Base-by-base conservation (phyloP, 2,329 filamentous ascomycete genomes). In the Gaeumannomyces tritici region DNA sequence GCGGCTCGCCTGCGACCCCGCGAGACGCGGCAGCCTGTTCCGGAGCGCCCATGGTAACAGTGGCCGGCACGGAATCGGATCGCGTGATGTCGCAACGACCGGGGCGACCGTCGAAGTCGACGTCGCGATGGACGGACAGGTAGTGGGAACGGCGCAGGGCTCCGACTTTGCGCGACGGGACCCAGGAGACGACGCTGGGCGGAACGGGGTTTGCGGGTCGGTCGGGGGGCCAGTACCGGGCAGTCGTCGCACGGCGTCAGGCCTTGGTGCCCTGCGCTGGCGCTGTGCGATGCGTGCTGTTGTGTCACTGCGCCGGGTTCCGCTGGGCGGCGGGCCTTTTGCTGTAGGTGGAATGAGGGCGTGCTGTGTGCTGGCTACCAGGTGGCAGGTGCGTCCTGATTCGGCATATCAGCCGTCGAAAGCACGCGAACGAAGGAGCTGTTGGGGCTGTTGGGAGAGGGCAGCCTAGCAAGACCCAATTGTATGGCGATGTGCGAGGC, bases 1-100 rank as follows among this genome's bases (percentile, higher is more conserved):
- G 68, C 24, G 26, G 59, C 35, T 58, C 56, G 12, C 55, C 55
- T 28, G 24, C 18, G 24, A 18, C 55, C 11, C 26, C 26, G 42
- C 42, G 42, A 51, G 42, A n/a, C 24, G 42, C 6, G n/a, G 21
- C 42, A 9, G 42, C 42, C 42, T 51, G 21, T 51, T 51, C 42
- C 18, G 42, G 42, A 51, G n/a, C 42, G 42, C 55, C 28, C 55
- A 56, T 56, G 24, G 4, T 56, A 26, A 5, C 55, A 28, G 55
- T 9, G 11, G 21, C 42, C 21, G 18, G 21, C 42, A 24, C 8
- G 42, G 42, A 51, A 24, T 7, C 42, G 42, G 21, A 11, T n/a
- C 42, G 42, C 21, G 42, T 51, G 42, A n/a, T 21, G 42, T 51
- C 42, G 42, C 21, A 24, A 11, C 8, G 42, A n/a, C 7, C 21